phyloP scores from a whole-genome alignment of 352 stramenopile species.

The Phytophthora megakarya region DNA sequence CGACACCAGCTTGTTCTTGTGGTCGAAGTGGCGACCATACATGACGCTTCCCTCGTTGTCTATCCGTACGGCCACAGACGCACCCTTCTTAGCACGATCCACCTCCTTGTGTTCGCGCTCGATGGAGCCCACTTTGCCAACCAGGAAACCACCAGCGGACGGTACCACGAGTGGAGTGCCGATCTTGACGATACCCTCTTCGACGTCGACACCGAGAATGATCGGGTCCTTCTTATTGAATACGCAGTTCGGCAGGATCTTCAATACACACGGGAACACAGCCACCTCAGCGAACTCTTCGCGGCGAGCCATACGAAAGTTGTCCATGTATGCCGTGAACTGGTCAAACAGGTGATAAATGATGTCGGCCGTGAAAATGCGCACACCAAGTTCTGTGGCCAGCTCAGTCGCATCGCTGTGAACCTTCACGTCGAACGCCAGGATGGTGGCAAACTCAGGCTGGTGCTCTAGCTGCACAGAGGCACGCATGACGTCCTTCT shows the following conservation, averaged over 20 bases:
- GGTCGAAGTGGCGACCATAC: constrained; percentile 98
- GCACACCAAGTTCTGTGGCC: constrained; percentile 93
- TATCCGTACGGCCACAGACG: constrained; percentile 96
- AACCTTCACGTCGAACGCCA: constrained; percentile 99
- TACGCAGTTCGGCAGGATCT: constrained; percentile 97
- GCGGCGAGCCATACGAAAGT: constrained; percentile 91
- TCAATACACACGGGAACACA: constrained; percentile 95
- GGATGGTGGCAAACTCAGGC: constrained; percentile 96
- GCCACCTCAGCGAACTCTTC: constrained; percentile 93
- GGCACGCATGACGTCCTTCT: constrained; percentile 98
- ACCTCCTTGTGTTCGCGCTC: constrained; percentile 96
- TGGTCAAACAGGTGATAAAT: constrained; percentile 99
- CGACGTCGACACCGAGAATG: constrained; percentile 97
- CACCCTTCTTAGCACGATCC: constrained; percentile 94
- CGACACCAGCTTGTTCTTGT: constrained; percentile 88
- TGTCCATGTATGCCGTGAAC: constrained; percentile 97
- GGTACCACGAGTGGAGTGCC: constrained; percentile 95
- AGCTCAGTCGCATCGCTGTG: constrained; percentile 93
- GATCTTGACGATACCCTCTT: constrained; percentile 98
- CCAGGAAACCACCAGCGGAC: constrained; percentile 71
- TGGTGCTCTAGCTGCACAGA: constrained; percentile 99
- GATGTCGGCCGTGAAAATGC: constrained; percentile 99
- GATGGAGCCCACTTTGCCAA: constrained; percentile 97
- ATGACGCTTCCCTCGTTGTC: constrained; percentile 95
- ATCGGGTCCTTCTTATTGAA: constrained; percentile 99